A percentile compares a stretch with the other conserved stretches of the same genome.
Conservation (phyloP, 148 eudicot species). For the Nepenthes mirabilis region DNA sequence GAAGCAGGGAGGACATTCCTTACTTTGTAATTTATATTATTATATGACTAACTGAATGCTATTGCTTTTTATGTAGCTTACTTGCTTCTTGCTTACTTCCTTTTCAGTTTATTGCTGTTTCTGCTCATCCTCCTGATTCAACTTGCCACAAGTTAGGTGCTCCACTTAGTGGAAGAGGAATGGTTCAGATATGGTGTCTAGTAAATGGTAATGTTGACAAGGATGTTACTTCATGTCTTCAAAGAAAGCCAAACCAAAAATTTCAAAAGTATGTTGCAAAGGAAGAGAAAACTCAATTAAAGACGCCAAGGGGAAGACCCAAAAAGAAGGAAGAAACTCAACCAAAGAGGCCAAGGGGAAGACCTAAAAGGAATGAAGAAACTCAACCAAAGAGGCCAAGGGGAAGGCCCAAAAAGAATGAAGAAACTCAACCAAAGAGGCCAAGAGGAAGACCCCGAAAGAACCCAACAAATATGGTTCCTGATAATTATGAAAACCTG, state of each 20-base stretch:
- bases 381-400: constrained; percentile 11
- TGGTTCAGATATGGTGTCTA: constrained; percentile 83
- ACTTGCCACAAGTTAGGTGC: constrained; percentile 84
- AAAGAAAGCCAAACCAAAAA: constrained; percentile 16
- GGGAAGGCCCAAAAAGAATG: constrained; percentile 13
- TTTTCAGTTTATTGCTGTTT: constrained; percentile 74
- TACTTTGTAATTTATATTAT: too few species aligned
- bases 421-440: constrained; percentile 16
- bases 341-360: background rate
- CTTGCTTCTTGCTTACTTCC: constrained; percentile 6
- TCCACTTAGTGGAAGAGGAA: constrained; percentile 70
- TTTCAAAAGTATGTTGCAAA: constrained; percentile 12
- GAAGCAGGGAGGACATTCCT: too few species aligned
- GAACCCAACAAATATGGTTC: constrained; percentile 13
- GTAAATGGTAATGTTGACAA: constrained; percentile 14
- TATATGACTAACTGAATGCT: background rate
- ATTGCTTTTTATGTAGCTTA: constrained; percentile 1
- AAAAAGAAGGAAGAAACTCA: constrained; percentile 15
- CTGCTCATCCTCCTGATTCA: constrained; percentile 97
- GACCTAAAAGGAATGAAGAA: background rate
- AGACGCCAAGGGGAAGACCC: constrained; percentile 14
- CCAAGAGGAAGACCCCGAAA: constrained; percentile 54
- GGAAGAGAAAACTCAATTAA: constrained; percentile 11
- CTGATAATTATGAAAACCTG: constrained; percentile 14
- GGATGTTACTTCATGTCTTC: constrained; percentile 23